Base-by-base conservation (phyloP, 768 basidiomycete species). In the Hypsizygus marmoreus region DNA sequence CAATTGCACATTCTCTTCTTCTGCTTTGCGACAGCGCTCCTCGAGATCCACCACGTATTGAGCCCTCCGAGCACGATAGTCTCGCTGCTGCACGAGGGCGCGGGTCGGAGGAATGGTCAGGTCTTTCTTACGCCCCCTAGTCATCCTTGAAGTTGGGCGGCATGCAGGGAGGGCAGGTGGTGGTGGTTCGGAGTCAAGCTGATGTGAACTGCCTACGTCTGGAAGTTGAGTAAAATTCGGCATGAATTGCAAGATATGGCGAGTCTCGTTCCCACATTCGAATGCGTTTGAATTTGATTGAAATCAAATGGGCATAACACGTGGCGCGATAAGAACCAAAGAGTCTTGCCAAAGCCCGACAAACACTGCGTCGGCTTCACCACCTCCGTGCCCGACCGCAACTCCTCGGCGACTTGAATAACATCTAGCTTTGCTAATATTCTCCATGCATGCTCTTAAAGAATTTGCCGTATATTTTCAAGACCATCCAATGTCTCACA, bases 41-140 rank as follows among this genome's bases (percentile, higher is more conserved):
- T 85, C 81, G 31, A 85, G 72, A 33, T 77, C 77, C 4, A 73
- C 62, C 37, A 84, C 59, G 62, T 83, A 80, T 43, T 71, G 71
- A 4, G 80, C 77, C 55, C 79, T 80, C 40, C 82, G 72, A 6
- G 81, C 82, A 14, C 82, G 76, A 57, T 83, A 85, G 62, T 82
- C 82, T 9, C 82, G 74, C 59, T 85, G 82, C 53, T 82, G 80
- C 36, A 76, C 69, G 22, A 85, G 72, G 31, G 79, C 74, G 22
- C 82, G 75, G 16, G 79, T 74, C 3, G 79, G 73, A 19, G 81
- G 79, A 40, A 80, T 81, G 17, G 79, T 77, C 28, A 77, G 63
- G 64, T 85, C 80, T 63, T 80, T 82, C 64, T 82, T 81, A 55
- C 82, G 79, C 32, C 82, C 82, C 63, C 82, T 71, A 40, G 81